Evolutionary conservation across 2,329 filamentous ascomycete species (phyloP), one percentile per base, ranked within the genome.

Genomic region (Trichoderma aggressivum): DNA sequence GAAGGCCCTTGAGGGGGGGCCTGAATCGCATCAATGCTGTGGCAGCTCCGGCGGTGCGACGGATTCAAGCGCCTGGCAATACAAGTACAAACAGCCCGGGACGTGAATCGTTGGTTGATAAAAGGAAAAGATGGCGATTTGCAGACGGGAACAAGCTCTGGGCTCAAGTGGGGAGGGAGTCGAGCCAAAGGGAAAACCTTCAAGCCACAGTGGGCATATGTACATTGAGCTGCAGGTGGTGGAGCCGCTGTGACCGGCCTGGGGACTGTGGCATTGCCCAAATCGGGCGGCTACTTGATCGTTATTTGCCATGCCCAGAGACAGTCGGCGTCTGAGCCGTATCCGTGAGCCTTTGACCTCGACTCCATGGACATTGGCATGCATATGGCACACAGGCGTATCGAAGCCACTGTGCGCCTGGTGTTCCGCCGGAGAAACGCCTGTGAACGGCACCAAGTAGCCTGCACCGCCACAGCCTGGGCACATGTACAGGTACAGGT

Each of bases 11-110:
- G 66, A 69, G 66, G 66, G 66, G 56, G 66, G 39, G 28, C 66
- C 16, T 69, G 66, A 61, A 36, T 61, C 39, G 66, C 66, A 69
- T 69, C 66, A 70, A 70, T 70, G 60, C 67, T 55, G 59, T 21
- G 34, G 67, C 47, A 63, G 60, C 32, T 43, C 32, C 14, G 58
- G 55, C 59, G 59, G 55, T 30, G 67, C 59, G 43, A 70, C 28
- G 24, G 67, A 60, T 14, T 32, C 58, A 21, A 16, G 59, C 67
- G 58, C 58, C 55, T 24, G 16, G n/a, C 39, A 56, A 63, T 43
- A 34, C 30, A 21, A 28, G 26, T 28, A 5, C 26, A 28, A 28
- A 28, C 26, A 28, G 26, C 26, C 26, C 26, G 26, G 26, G 26
- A 39, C 36, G 67, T 59, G 56, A n/a, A 47, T 55, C 34, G 59